Percentiles rank a stretch among this genome's conserved stretches.
These are phyloP conservation scores for Nakazawaea populi DNA, from an alignment of 805 yeast species.

Conservation along the genomic window DNA sequence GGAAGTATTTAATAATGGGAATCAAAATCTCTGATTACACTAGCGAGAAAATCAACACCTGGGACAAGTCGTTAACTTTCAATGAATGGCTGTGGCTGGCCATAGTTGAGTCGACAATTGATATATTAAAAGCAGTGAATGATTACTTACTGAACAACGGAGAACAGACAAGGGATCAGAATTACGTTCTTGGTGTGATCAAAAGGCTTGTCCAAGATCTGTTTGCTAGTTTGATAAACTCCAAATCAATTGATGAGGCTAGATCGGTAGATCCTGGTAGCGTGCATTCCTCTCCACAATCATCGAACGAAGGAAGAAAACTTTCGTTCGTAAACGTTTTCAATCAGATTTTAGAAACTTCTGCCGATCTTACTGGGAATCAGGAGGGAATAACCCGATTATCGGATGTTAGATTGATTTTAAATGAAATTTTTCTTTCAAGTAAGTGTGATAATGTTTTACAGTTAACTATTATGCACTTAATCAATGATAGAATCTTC, in stretches of 20 bases:
- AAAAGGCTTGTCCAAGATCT: constrained; percentile 36
- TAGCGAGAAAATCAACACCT: constrained; percentile 12
- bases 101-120: constrained; percentile 33
- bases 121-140: constrained; percentile 24
- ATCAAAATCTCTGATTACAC: constrained; percentile 25
- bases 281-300: background rate
- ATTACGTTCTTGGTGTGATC: constrained; percentile 23
- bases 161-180: background rate
- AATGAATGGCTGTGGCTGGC: constrained; percentile 33
- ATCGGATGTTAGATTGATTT: constrained; percentile 51
- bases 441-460: constrained; percentile 60
- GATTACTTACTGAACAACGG: constrained; percentile 8
- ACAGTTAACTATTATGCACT: constrained; percentile 40
- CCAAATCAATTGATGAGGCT: constrained; percentile 4
- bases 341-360: constrained; percentile 44
- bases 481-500: constrained; percentile 53
- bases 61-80: constrained; percentile 17
- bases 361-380: constrained; percentile 25
- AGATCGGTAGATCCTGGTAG: background rate
- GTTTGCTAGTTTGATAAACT: constrained; percentile 31
- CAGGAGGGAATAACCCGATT: constrained; percentile 38
- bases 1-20: constrained; percentile 29
- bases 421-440: constrained; percentile 59
- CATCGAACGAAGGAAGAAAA: constrained; percentile 12
- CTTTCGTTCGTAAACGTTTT: constrained; percentile 49